Conservation (phyloP, 768 basidiomycete genomes). For the Tubosaeta brunneosetosa region DNA sequence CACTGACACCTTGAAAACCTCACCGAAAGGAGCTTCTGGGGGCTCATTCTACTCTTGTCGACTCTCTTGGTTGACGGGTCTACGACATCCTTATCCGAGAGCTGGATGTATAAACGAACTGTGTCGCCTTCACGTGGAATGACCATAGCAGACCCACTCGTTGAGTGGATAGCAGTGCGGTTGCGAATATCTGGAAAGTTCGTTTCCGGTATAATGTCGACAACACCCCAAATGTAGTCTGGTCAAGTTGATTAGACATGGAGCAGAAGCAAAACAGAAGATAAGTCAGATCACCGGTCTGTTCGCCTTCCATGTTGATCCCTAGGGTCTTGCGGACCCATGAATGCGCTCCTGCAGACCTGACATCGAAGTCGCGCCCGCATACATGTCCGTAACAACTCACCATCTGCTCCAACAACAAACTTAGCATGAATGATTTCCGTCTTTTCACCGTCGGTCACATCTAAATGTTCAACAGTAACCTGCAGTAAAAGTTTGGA, state of each 20-base stretch:
- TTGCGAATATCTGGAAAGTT: conserved; percentile 76
- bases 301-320: conserved; percentile 45
- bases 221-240: conserved; percentile 80
- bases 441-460: conserved; percentile 29
- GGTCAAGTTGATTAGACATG: conserved; percentile 17
- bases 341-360: conserved; percentile 37
- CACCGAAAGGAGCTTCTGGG: conserved; percentile 52
- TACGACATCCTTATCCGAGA: conserved; percentile 45
- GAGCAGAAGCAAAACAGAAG: background rate
- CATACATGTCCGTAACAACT: background rate
- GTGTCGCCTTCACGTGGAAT: conserved; percentile 70
- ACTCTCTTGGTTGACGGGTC: conserved; percentile 46
- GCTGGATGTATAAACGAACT: conserved; percentile 68
- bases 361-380: background rate
- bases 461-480: conserved; percentile 19
- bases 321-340: conserved; percentile 44
- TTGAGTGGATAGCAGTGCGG: conserved; percentile 61
- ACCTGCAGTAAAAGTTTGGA: conserved; percentile 12
- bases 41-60: conserved; percentile 48
- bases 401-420: conserved; percentile 35
- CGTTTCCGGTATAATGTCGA: conserved; percentile 67
- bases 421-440: conserved; percentile 33
- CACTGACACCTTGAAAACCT: background rate
- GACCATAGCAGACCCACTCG: conserved; percentile 63
- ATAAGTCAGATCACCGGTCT: conserved; percentile 31